phyloP scores from a whole-genome alignment of 805 yeast genomes.

The Ogataea neopini region DNA sequence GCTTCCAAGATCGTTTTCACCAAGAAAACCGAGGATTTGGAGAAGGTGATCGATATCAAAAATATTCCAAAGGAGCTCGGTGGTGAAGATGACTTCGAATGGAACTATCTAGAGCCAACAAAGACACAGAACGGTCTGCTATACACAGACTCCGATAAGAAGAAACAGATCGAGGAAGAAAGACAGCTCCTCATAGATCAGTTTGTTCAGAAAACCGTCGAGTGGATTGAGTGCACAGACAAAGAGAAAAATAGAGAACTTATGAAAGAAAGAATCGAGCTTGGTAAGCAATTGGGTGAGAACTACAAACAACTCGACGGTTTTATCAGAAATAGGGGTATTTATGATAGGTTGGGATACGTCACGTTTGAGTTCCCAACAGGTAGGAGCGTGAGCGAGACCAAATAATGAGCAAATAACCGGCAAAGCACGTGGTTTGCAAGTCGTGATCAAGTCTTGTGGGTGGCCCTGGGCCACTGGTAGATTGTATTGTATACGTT shows the following conservation, averaged over 20 bases:
- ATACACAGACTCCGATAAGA: conserved; percentile 47
- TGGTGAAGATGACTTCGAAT: conserved; percentile 63
- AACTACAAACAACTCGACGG: conserved; percentile 78
- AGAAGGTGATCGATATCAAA: conserved; percentile 56
- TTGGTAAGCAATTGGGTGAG: conserved; percentile 54
- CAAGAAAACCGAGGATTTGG: conserved; percentile 64
- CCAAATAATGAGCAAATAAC: no score
- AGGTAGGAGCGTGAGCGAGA: background rate
- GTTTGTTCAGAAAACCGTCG: conserved; percentile 64
- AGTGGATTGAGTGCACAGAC: conserved; percentile 73
- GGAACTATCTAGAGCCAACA: conserved; percentile 62
- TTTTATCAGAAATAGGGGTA: conserved; percentile 73
- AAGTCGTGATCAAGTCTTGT: no score
- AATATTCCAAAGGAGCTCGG: conserved; percentile 73
- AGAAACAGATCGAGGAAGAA: conserved; percentile 42
- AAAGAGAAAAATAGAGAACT: conserved; percentile 49
- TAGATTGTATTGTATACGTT: background rate
- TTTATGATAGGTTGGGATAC: conserved; percentile 72
- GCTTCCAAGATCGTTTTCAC: conserved; percentile 89
- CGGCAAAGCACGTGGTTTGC: no score
- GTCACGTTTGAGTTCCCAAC: conserved; percentile 24
- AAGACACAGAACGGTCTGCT: conserved; percentile 54
- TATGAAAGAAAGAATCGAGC: conserved; percentile 52
- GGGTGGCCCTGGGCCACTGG: no score
- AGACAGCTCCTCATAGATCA: conserved; percentile 54